Conservation (phyloP, 2,329 filamentous ascomycete genomes). For the Thielaviopsis euricoi region DNA sequence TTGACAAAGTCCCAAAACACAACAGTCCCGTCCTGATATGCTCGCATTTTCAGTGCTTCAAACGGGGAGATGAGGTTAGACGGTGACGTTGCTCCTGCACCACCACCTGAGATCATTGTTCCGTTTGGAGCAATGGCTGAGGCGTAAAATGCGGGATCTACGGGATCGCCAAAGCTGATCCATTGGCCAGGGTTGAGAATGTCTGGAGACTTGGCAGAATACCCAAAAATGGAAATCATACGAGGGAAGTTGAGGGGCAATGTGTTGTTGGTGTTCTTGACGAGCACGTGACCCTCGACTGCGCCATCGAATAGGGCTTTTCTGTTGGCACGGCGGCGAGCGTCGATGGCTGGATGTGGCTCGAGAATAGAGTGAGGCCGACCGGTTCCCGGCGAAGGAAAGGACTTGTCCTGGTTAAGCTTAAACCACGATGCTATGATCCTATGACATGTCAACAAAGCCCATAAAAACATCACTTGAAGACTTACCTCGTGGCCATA, state of each 20-base stretch:
- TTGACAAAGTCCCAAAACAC: conserved; percentile 43
- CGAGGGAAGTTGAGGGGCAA: conserved; percentile 35
- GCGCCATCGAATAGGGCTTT: conserved; percentile 34
- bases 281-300: conserved; percentile 45
- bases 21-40: conserved; percentile 37
- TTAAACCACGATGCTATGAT: conserved; percentile 40
- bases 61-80: conserved; percentile 34
- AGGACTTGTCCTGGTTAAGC: conserved; percentile 32
- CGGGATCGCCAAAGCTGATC: conserved; percentile 19
- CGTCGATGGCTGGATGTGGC: conserved; percentile 37
- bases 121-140: conserved; percentile 20
- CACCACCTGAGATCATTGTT: conserved; percentile 22
- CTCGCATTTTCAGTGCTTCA: conserved; percentile 35
- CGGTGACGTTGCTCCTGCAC: conserved; percentile 31
- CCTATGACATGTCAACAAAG: conserved; percentile 18
- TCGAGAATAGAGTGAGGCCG: conserved; percentile 31
- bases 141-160: conserved; percentile 21
- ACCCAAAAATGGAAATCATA: neutral
- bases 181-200: conserved; percentile 23
- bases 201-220: conserved; percentile 32
- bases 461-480: neutral
- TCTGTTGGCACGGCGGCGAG: conserved; percentile 19
- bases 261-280: conserved; percentile 41
- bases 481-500: conserved; percentile 33
- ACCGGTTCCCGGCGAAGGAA: conserved; percentile 31